Conservation (phyloP, 2,329 filamentous ascomycete species). For the Rutstroemia sp. region DNA sequence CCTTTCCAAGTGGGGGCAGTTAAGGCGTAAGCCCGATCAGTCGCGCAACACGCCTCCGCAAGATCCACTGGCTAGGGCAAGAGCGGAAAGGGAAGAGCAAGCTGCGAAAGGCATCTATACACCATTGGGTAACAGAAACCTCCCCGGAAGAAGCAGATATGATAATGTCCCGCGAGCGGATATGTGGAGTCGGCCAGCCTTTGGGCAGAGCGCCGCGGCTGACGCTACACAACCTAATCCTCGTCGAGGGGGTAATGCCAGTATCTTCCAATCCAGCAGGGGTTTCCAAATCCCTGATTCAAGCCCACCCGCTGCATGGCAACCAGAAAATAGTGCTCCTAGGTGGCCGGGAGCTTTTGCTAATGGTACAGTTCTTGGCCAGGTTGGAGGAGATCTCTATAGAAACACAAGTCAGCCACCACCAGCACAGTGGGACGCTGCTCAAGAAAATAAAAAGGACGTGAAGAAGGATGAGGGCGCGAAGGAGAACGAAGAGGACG, state of each 20-base stretch:
- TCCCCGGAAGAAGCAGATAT: background rate
- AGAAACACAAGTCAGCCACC: background rate
- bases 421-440: background rate
- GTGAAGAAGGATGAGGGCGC: background rate
- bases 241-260: too few relatives aligned
- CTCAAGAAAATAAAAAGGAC: background rate
- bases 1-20: slow-evolving; percentile 14
- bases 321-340: background rate
- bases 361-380: background rate
- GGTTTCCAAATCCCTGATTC: background rate
- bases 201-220: too few relatives aligned
- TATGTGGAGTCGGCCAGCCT: background rate
- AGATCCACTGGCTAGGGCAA: slow-evolving; percentile 15
- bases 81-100: slow-evolving; percentile 22
- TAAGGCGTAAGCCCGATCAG: slow-evolving; percentile 11
- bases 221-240: too few relatives aligned
- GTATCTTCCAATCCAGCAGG: background rate
- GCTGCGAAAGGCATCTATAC: slow-evolving; percentile 20
- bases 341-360: background rate
- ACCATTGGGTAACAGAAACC: slow-evolving; percentile 13
- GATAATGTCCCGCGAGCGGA: background rate
- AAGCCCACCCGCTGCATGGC: background rate
- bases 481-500: background rate
- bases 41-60: background rate
- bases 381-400: background rate